These are phyloP conservation scores for Talaromyces amestolkiae DNA, from an alignment of 2,329 filamentous ascomycete species.

Conservation along the genomic window DNA sequence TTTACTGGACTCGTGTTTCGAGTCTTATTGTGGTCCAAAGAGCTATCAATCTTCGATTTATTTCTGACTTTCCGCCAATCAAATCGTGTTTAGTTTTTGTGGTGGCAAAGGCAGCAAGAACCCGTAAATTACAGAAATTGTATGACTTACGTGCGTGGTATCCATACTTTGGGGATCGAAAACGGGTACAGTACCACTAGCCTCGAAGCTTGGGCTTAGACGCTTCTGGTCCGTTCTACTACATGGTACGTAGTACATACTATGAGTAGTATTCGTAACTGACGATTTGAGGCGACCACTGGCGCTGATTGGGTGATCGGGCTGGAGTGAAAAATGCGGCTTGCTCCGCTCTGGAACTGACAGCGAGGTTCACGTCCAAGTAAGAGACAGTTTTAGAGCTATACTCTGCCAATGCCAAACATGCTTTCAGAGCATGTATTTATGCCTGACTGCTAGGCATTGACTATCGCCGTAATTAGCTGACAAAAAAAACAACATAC, in stretches of 20 bases:
- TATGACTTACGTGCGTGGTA: background rate
- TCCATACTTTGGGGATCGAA: background rate
- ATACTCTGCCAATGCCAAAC: background rate
- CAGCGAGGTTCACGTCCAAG: background rate
- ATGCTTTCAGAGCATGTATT: background rate
- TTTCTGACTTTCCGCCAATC: background rate
- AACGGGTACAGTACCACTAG: conserved; percentile 18
- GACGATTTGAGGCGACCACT: background rate
- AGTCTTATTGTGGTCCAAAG: background rate
- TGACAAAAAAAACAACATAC: background rate
- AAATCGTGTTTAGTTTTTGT: background rate
- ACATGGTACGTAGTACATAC: too few relatives aligned
- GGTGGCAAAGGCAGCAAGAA: background rate
- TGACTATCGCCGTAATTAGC: background rate
- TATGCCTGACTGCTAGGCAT: background rate
- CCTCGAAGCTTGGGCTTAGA: conserved; percentile 13
- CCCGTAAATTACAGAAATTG: background rate
- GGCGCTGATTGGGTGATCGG: background rate
- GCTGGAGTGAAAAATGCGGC: background rate
- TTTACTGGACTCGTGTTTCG: too few relatives aligned
- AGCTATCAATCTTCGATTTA: background rate
- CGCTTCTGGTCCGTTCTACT: background rate
- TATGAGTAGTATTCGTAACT: background rate
- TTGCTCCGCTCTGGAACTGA: background rate
- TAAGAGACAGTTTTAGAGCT: too few relatives aligned